Conservation (phyloP, 2,329 filamentous ascomycete genomes). For the Pestalotiopsis sp. region DNA sequence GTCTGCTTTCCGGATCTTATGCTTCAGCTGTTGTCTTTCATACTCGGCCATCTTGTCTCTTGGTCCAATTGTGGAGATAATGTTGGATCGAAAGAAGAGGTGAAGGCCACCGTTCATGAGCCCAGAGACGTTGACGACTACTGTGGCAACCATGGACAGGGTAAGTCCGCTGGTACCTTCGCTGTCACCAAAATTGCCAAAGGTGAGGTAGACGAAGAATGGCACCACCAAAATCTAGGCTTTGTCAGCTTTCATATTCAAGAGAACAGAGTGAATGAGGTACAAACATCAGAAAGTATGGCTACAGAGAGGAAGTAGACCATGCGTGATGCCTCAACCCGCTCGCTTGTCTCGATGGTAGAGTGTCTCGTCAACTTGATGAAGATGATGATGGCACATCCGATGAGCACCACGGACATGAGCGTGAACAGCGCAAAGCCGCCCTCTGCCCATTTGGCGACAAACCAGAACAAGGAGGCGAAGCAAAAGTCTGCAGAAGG, state of each 20-base stretch:
- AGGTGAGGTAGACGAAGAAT: conserved; percentile 63
- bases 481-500: conserved; percentile 65
- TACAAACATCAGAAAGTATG: conserved; percentile 59
- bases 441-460: conserved; percentile 61
- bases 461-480: conserved; percentile 69
- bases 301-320: conserved; percentile 67
- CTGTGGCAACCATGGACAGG: conserved; percentile 65
- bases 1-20: conserved; percentile 29
- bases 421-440: conserved; percentile 57
- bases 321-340: conserved; percentile 69
- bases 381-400: conserved; percentile 58
- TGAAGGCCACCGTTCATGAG: conserved; percentile 68
- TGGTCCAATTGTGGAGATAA: conserved; percentile 56
- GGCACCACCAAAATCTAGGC: conserved; percentile 61
- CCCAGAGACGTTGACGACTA: conserved; percentile 68
- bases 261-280: neutral
- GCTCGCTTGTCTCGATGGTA: conserved; percentile 60
- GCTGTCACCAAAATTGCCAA: conserved; percentile 39
- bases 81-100: conserved; percentile 68
- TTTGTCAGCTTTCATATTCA: conserved; percentile 27
- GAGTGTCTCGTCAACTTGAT: conserved; percentile 57
- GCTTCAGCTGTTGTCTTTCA: conserved; percentile 46
- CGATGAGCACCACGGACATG: conserved; percentile 52
- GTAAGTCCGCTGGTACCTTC: conserved; percentile 48
- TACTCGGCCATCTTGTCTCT: conserved; percentile 49